Percentiles rank a stretch among this genome's conserved stretches.
Evolutionary conservation across 768 basidiomycete genomes (phyloP).

Genomic region (Baorangia bicolor): DNA sequence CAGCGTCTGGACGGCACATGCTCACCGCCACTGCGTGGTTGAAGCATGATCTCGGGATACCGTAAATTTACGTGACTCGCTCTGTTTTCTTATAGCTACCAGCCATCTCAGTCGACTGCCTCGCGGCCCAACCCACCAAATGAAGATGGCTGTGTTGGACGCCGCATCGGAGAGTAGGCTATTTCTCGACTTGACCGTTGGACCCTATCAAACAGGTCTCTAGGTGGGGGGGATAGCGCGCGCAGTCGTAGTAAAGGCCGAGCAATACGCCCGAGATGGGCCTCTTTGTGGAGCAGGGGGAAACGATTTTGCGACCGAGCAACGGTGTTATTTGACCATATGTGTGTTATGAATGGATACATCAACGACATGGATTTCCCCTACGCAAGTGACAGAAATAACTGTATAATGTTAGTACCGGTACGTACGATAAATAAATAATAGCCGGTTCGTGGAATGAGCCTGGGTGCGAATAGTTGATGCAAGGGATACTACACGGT

Average conservation of each 20-base stretch:
- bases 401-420: constrained; percentile 11
- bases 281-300: background rate
- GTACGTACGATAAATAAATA: constrained; percentile 22
- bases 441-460: constrained; percentile 1
- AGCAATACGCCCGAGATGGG: constrained; percentile 4
- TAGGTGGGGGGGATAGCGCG: constrained; percentile 16
- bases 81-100: background rate
- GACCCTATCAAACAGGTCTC: background rate
- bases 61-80: constrained; percentile 28
- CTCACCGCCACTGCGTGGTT: constrained; percentile 33
- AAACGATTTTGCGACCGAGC: background rate
- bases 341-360: constrained; percentile 1
- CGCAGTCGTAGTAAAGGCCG: constrained; percentile 15
- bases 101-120: constrained; percentile 10
- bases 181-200: constrained; percentile 12
- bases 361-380: background rate
- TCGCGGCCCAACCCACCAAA: constrained; percentile 10
- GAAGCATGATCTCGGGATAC: constrained; percentile 29
- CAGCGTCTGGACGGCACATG: constrained; percentile 15
- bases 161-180: constrained; percentile 8
- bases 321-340: background rate
- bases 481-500: constrained; percentile 17
- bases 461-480: constrained; percentile 16
- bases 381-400: constrained; percentile 5
- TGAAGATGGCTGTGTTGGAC: constrained; percentile 21